phyloP scores from a whole-genome alignment of 1,284 basidiomycete genomes.

The Leccinum glutinopallens region DNA sequence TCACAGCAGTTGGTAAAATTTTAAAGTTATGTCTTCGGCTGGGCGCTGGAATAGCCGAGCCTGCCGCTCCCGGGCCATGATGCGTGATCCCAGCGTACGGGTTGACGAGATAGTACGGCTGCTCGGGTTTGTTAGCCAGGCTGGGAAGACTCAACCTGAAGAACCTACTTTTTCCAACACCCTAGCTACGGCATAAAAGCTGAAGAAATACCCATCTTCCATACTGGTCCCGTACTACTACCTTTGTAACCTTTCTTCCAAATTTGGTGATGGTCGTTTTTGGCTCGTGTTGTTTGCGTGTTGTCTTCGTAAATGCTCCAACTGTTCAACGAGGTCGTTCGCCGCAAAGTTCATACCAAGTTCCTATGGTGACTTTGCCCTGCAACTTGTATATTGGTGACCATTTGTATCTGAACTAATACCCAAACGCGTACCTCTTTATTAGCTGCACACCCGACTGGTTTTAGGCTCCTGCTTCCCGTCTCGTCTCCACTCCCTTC shows the following conservation, averaged over 20 bases:
- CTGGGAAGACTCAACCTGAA: not conserved
- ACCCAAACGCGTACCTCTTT: conserved; percentile 1
- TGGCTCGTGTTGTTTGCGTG: conserved; percentile 11
- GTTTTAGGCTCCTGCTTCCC: not conserved
- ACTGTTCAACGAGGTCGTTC: not conserved
- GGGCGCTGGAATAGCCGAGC: not conserved
- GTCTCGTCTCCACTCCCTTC: conserved; percentile 2
- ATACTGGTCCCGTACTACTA: not conserved
- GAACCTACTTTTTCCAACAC: not conserved
- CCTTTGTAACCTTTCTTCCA: too few species aligned
- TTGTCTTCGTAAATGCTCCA: conserved; percentile 14
- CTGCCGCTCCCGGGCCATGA: not conserved
- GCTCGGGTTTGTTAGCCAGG: not conserved
- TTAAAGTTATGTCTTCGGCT: conserved; percentile 3
- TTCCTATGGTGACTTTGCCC: conserved; percentile 27
- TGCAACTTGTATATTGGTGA: not conserved
- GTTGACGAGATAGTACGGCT: not conserved
- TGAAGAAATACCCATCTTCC: not conserved
- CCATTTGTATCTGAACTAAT: conserved; percentile 1
- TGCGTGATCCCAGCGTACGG: not conserved
- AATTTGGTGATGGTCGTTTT: conserved; percentile 13
- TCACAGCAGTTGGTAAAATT: not conserved
- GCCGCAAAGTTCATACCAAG: conserved; percentile 7
- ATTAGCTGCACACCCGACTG: not conserved
- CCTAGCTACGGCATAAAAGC: not conserved